Percentiles rank a stretch among this genome's conserved stretches.
Evolutionary conservation across 306 rosid genomes (phyloP).

Genomic region (Fragaria vesca): DNA sequence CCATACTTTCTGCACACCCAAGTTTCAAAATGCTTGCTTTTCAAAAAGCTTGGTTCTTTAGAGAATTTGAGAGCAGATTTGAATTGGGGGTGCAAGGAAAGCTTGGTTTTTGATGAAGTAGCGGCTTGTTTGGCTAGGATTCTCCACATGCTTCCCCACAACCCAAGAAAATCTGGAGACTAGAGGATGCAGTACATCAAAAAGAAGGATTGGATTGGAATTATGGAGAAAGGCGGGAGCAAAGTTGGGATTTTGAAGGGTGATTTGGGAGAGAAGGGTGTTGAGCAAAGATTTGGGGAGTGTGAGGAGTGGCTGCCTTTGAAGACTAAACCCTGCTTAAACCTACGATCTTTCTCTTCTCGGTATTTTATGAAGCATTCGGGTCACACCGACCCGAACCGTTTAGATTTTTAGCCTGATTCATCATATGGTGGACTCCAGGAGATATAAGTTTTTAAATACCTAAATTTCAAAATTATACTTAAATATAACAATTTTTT

Average conservation of each 20-base stretch:
- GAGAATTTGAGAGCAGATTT: conserved; percentile 21
- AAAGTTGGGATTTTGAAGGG: not conserved
- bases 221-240: not conserved
- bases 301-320: conserved; percentile 43
- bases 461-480: no score
- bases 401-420: not conserved
- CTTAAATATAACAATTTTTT: no score
- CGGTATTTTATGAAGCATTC: not conserved
- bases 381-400: not conserved
- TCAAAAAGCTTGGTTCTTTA: conserved; percentile 24
- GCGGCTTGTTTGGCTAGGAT: conserved; percentile 50
- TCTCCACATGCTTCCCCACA: conserved; percentile 52
- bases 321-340: conserved; percentile 55
- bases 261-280: conserved; percentile 6
- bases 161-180: not conserved
- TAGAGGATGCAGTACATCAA: conserved; percentile 8
- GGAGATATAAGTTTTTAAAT: no score
- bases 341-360: conserved; percentile 34
- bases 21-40: conserved; percentile 15
- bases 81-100: not conserved
- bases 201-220: not conserved
- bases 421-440: no score
- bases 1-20: conserved; percentile 15
- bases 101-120: conserved; percentile 29
- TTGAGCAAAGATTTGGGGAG: not conserved